phyloP scores from a whole-genome alignment of 2,329 filamentous ascomycete species.

The Trichoderma koningiopsis region DNA sequence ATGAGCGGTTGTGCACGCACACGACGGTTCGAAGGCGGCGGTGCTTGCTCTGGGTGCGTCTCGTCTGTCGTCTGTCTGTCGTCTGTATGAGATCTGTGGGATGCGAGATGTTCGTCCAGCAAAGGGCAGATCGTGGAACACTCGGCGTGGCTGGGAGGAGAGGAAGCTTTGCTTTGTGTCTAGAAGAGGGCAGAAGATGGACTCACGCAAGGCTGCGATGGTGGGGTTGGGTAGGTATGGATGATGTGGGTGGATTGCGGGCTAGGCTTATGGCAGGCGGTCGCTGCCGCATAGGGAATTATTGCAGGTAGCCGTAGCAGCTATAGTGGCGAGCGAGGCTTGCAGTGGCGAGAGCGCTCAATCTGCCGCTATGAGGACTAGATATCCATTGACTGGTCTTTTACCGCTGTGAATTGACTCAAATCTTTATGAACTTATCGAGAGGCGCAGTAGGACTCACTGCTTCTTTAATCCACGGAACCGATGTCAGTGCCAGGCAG shows the following conservation, averaged over 20 bases:
- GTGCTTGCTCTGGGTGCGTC: neutral
- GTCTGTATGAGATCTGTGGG: neutral
- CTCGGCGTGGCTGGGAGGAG: neutral
- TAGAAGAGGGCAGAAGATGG: neutral
- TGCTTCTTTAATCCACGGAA: too few species aligned
- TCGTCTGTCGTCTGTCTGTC: neutral
- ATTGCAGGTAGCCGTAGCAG: neutral
- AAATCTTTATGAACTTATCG: neutral
- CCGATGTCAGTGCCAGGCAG: too few species aligned
- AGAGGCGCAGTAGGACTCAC: neutral
- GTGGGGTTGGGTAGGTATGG: constrained; percentile 24
- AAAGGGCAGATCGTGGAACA: neutral
- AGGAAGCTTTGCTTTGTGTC: constrained; percentile 8
- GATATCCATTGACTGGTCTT: neutral
- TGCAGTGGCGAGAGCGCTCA: neutral
- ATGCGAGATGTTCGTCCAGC: neutral
- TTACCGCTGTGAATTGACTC: neutral
- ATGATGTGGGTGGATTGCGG: neutral
- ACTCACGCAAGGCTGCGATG: constrained; percentile 29
- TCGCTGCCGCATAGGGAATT: neutral
- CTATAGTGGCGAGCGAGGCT: constrained; percentile 7
- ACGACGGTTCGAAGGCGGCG: neutral
- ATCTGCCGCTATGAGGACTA: neutral
- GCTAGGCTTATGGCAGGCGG: neutral
- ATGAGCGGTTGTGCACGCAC: neutral